Conservation (phyloP, 352 stramenopile species). For the Globisporangium irregulare region DNA sequence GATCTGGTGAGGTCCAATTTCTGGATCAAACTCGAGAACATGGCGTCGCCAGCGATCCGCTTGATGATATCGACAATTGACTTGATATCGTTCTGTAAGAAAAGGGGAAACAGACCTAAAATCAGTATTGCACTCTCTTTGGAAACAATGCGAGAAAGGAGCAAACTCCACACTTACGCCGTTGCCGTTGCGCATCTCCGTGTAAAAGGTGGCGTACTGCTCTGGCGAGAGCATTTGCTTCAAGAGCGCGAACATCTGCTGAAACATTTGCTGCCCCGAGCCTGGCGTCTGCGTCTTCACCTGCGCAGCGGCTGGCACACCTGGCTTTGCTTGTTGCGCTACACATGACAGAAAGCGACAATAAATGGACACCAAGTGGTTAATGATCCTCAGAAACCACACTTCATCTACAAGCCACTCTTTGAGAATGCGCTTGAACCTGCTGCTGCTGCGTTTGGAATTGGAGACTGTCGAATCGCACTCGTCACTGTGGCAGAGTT, state of each 20-base stretch:
- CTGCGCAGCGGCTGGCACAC: slow-evolving; percentile 5
- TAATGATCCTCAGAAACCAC: neutral
- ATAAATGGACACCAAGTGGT: neutral
- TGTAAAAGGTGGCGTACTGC: slow-evolving; percentile 76
- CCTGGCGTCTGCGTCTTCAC: slow-evolving; percentile 41
- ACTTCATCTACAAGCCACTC: neutral
- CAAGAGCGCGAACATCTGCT: slow-evolving; percentile 83
- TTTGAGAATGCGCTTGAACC: neutral
- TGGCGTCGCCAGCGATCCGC: slow-evolving; percentile 73
- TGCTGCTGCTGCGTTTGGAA: slow-evolving; percentile 1
- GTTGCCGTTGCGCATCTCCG: slow-evolving; percentile 82
- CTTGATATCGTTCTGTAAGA: slow-evolving; percentile 77
- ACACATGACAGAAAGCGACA: neutral
- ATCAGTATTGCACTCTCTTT: neutral
- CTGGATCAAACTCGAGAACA: slow-evolving; percentile 80
- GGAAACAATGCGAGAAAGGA: neutral
- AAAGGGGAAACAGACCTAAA: neutral
- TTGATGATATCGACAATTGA: slow-evolving; percentile 89
- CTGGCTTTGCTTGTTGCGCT: neutral
- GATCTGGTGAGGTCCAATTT: slow-evolving; percentile 77
- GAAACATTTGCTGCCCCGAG: slow-evolving; percentile 81
- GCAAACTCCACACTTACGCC: slow-evolving; percentile 28
- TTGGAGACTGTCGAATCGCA: neutral
- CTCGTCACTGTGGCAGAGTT: slow-evolving; percentile 1
- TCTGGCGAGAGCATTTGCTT: slow-evolving; percentile 84